These are phyloP conservation scores for Tulasnella sp. DNA, from an alignment of 768 basidiomycete genomes.

Conservation along the genomic window DNA sequence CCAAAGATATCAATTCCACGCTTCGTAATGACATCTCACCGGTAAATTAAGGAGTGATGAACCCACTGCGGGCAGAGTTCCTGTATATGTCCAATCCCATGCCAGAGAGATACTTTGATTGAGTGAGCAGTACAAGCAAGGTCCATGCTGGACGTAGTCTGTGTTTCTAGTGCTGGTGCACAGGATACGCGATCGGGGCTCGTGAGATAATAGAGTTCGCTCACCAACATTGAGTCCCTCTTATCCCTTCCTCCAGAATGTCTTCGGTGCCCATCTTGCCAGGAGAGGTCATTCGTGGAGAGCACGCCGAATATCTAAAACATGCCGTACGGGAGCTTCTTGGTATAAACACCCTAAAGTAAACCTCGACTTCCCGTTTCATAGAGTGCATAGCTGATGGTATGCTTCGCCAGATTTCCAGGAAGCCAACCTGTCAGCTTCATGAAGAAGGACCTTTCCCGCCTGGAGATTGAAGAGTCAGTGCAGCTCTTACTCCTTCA, in stretches of 20 bases:
- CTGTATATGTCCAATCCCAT: too few relatives aligned
- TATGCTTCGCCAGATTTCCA: slow-evolving; percentile 54
- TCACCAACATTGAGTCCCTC: too few relatives aligned
- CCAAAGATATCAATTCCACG: too few relatives aligned
- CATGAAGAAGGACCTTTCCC: slow-evolving; percentile 49
- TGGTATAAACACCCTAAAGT: slow-evolving; percentile 54
- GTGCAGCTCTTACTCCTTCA: background rate
- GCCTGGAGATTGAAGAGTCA: slow-evolving; percentile 77
- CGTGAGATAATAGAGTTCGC: too few relatives aligned
- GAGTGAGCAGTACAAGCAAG: too few relatives aligned
- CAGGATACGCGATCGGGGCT: too few relatives aligned
- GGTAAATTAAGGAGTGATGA: too few relatives aligned
- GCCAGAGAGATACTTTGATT: too few relatives aligned
- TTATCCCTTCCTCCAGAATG: background rate
- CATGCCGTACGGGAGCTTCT: slow-evolving; percentile 53
- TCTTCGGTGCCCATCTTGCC: slow-evolving; percentile 10
- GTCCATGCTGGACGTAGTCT: too few relatives aligned
- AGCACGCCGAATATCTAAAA: slow-evolving; percentile 34
- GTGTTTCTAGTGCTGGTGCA: too few relatives aligned
- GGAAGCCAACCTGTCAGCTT: slow-evolving; percentile 96
- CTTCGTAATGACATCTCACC: too few relatives aligned
- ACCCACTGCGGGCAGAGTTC: too few relatives aligned
- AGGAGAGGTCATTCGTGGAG: slow-evolving; percentile 6
- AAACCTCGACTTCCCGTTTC: slow-evolving; percentile 20
- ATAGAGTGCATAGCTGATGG: background rate